Evolutionary conservation across 768 basidiomycete genomes (phyloP).

Genomic region (Lactarius evosmus): DNA sequence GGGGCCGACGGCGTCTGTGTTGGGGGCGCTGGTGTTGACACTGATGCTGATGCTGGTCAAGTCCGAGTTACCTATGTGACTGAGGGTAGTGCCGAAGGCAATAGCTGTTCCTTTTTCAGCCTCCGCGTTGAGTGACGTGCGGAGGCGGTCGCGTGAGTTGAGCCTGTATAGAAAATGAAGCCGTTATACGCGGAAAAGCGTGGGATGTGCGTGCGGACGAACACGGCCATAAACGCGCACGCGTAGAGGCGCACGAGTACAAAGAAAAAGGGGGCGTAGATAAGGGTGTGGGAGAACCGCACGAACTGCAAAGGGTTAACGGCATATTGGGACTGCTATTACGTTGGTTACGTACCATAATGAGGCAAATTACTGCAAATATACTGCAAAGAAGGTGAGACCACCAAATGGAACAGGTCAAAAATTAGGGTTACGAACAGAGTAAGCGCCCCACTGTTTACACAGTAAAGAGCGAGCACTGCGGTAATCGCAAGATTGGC

Average conservation of each 20-base stretch:
- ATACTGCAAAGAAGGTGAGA: constrained; percentile 5
- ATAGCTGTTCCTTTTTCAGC: background rate
- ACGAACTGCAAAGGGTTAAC: background rate
- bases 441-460: constrained; percentile 8
- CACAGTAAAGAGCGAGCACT: constrained; percentile 1
- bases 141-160: constrained; percentile 6
- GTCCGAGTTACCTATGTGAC: background rate
- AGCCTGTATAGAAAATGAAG: background rate
- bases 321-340: background rate
- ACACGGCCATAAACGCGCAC: constrained; percentile 11
- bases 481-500: background rate
- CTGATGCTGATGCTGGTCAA: background rate
- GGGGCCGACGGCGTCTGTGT: background rate
- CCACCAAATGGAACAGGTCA: background rate
- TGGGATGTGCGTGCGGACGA: background rate
- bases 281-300: background rate
- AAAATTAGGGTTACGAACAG: background rate
- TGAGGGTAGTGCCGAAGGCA: background rate
- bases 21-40: background rate
- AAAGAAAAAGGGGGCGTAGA: constrained; percentile 12
- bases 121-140: constrained; percentile 1
- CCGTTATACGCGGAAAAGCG: background rate
- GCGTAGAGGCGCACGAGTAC: constrained; percentile 4
- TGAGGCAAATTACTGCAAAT: constrained; percentile 4
- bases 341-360: background rate